These are phyloP conservation scores for Asclepias syriaca DNA, from an alignment of 257 asterid genomes.

Conservation along the genomic window DNA sequence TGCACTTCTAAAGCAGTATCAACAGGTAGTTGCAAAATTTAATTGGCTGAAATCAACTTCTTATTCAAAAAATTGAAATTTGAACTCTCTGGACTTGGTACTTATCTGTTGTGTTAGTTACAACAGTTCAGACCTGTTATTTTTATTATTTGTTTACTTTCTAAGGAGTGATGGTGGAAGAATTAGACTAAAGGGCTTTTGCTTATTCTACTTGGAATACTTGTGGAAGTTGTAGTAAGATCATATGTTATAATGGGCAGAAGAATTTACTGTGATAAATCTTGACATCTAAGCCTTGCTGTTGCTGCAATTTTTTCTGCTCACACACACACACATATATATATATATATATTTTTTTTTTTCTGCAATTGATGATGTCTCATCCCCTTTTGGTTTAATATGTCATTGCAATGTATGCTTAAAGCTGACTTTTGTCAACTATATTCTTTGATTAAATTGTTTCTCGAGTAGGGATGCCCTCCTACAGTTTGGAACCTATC, in stretches of 20 bases:
- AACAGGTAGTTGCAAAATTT: slow-evolving; percentile 42
- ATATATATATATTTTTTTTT: too few species aligned
- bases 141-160: not conserved
- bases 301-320: not conserved
- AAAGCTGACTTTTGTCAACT: not conserved
- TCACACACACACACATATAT: not conserved
- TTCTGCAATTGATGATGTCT: not conserved
- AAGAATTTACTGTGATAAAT: not conserved
- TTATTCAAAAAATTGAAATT: not conserved
- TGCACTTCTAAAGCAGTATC: slow-evolving; percentile 59
- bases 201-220: not conserved
- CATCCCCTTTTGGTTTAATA: not conserved
- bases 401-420: not conserved
- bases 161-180: not conserved
- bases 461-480: too few species aligned
- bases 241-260: not conserved
- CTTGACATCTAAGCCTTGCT: not conserved
- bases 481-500: too few species aligned
- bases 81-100: not conserved
- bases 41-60: not conserved
- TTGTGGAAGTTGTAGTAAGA: not conserved
- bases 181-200: not conserved
- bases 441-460: not conserved
- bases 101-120: not conserved
- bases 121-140: not conserved